phyloP scores from a whole-genome alignment of 352 stramenopile genomes.

The Ophiocytium majus region DNA sequence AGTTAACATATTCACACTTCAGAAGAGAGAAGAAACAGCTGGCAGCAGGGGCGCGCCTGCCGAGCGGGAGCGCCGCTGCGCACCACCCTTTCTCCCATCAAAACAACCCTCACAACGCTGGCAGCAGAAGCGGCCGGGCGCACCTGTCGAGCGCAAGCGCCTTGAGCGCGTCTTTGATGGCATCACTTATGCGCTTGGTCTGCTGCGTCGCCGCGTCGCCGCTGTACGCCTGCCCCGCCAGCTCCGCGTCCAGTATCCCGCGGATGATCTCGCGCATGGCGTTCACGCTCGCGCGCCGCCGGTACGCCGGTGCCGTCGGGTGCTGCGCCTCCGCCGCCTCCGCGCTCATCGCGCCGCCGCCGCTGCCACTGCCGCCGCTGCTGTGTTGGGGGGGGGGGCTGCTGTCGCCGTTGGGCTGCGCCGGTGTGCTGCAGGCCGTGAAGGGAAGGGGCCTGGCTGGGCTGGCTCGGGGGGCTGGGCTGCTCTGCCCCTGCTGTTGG shows the following conservation, averaged over 20 bases:
- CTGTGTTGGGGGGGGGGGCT: no score
- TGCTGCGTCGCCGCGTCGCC: constrained; percentile 67
- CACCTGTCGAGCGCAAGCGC: neutral
- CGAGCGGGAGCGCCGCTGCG: neutral
- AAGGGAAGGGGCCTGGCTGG: no score
- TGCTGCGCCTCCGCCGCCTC: no score
- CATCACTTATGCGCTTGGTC: constrained; percentile 78
- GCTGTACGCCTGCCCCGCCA: constrained; percentile 53
- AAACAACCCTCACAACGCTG: constrained; percentile 59
- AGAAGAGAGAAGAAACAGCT: neutral
- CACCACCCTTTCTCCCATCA: neutral
- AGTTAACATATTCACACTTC: neutral
- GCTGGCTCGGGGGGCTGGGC: no score
- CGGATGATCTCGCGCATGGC: constrained; percentile 57
- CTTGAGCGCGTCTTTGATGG: constrained; percentile 75
- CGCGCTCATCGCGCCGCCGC: neutral
- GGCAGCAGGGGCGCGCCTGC: neutral
- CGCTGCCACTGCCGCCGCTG: neutral
- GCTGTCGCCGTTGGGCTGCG: no score
- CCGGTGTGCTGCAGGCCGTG: no score
- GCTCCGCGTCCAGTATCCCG: constrained; percentile 52
- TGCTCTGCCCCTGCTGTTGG: no score
- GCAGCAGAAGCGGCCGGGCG: no score
- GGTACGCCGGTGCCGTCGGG: neutral
- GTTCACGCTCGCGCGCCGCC: constrained; percentile 30